Base-by-base conservation (phyloP, 768 basidiomycete species). In the Suillus occidentalis region DNA sequence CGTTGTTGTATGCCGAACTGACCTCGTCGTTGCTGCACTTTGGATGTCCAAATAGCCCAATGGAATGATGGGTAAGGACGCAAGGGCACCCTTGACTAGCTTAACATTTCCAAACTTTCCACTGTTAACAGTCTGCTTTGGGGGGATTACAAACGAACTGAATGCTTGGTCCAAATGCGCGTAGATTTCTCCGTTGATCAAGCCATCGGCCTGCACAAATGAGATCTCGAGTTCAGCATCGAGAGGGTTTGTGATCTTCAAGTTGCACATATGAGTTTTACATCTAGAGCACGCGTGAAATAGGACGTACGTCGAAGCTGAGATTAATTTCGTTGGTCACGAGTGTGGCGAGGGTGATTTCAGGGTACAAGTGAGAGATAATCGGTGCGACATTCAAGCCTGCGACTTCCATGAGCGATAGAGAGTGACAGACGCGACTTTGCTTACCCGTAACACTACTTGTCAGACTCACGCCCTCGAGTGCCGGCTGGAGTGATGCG, bases 151-250 rank as follows among this genome's bases (percentile, higher is more conserved):
- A 64, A 89, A 90, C 65, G 72, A 78, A 47, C 78, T 74, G 75
- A 90, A 89, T 4, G 78, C 52, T 64, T 85, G 82, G 42, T 80
- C 78, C 72, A 90, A 90, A 62, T 81, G 81, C 6, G 90, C 89
- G 67, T 82, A 91, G 2, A 77, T 81, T 43, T 77, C 70, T 1
- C 85, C 87, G 45, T 84, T 73, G 7, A 89, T 77, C 3, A 83
- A 79, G 2, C 79, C 77, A 66, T 89, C 85, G 22, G 83, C 78
- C 69, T 90, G 88, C 1, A 87, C 81, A 63, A 83, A 84, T 56
- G 82, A 80, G 66, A 91, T 78, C 34, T 81, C 77, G 14, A 91
- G 79, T 18, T 86, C 84, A 7, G 86, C 78, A 65, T 84, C 84
- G 14, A 88, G 75, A 4, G 88, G 86, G 70, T 89, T 90, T 12